Evolutionary conservation across 2,329 filamentous ascomycete species (phyloP).

Genomic region (Cercospora zeina): DNA sequence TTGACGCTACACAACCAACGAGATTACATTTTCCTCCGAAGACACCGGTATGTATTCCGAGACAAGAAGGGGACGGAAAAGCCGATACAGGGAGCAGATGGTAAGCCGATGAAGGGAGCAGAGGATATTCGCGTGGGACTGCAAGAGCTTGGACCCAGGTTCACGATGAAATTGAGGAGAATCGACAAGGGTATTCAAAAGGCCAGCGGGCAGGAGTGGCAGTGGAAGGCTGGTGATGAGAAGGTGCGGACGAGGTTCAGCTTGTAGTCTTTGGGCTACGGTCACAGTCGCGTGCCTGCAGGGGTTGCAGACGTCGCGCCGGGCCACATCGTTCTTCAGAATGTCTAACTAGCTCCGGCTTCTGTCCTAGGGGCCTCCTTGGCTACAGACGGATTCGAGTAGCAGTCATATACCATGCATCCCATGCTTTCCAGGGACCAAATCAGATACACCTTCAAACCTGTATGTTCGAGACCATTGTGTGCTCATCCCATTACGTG

Average conservation of each 20-base stretch:
- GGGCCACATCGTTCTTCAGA: not conserved
- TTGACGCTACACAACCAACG: constrained; percentile 92
- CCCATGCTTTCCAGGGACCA: not conserved
- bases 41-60: constrained; percentile 89
- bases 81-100: constrained; percentile 76
- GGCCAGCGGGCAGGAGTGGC: constrained; percentile 80
- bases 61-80: constrained; percentile 87
- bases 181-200: constrained; percentile 85
- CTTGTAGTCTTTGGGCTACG: constrained; percentile 54
- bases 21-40: constrained; percentile 90
- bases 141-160: constrained; percentile 82
- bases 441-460: not conserved
- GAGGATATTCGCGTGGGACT: constrained; percentile 83
- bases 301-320: not conserved
- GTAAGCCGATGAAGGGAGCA: constrained; percentile 78
- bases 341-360: not conserved
- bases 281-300: not conserved
- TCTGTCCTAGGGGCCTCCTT: not conserved
- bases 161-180: constrained; percentile 84
- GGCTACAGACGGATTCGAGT: not conserved
- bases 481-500: too few relatives aligned
- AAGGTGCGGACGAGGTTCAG: constrained; percentile 93
- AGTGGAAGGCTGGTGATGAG: constrained; percentile 96
- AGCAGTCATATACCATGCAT: not conserved
- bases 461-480: too few relatives aligned